Evolutionary conservation across 2,329 filamentous ascomycete genomes (phyloP), one percentile per base, ranked within the genome.

Genomic region (Phoma sp.): DNA sequence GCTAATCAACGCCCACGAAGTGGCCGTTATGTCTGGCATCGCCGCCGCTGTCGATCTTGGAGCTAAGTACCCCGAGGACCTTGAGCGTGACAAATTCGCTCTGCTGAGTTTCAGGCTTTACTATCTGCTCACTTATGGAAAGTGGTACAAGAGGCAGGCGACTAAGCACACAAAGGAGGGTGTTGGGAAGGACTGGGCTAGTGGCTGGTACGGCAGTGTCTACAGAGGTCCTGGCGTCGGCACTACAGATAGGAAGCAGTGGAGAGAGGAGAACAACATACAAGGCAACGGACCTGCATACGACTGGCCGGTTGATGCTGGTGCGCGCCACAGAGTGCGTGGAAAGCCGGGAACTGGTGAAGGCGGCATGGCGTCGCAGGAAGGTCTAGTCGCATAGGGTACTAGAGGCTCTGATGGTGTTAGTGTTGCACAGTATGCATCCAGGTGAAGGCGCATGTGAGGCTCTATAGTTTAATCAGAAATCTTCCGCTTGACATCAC

Each of bases 11-110:
- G 85, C 86, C 63, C 85, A 91, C 62, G 88, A 91, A 65, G 79
- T 89, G 9, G 89, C 88, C 1, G 86, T 87, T 51, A 86, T 91
- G 42, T 86, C 83, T 49, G 88, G 88, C 0, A 89, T 91, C 40
- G 85, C 87, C 4, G 88, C 88, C 2, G 89, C 88, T 0, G 88
- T 89, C 47, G 83, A 85, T 39, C 76, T 91, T 0, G 89, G 88
- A 0, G 88, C 87, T 0, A 77, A 80, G 1, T 91, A 91, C 62
- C 77, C 78, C 1, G 83, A 82, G 55, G 85, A 87, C 61, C 66
- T 88, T 1, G 85, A 87, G 72, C 72, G 83, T n/a, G 85, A 87
- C 56, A 77, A 76, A 47, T 88, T 86, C 64, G 83, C 86, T 0
- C 78, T 88, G 48, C 63, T 87, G 53, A 79, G 80, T 40, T 88